Base-by-base conservation (phyloP, 1,284 basidiomycete species). In the Ustilago vetiveriae region DNA sequence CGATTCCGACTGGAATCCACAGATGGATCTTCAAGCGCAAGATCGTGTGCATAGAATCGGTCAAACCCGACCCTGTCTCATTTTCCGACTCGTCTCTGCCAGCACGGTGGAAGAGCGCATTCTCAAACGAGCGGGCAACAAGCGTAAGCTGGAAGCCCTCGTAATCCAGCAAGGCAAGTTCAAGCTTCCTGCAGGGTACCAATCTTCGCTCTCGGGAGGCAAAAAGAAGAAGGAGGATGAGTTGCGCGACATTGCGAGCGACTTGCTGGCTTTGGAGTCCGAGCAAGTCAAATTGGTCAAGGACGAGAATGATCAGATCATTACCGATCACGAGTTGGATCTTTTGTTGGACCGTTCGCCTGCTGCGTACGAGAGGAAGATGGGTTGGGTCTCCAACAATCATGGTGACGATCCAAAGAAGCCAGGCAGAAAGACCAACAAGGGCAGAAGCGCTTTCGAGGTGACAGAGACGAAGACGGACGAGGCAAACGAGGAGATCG, bases 31-130 rank as follows among this genome's bases (percentile, higher is more conserved):
- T 5, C 94, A 98, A 82, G 95, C 95, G 0, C 92, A 95, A 82
- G 95, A 96, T 78, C 88, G 94, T 29, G 94, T 92, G 0, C 94
- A 98, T 82, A 89, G 94, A 7, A 98, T 98, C 57, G 94, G 94
- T 2, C 94, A 97, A 83, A 94, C 89, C 17, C 89, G 86, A 26
- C 76, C 79, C 13, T 73, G 75, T 9, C 63, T 82, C n/a, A 74
- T 96, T 53, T 96, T 93, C 85, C 87, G 94, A 32, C 86, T 97
- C 0, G 89, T 96, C 29, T 65, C 75, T 2, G 64, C 73, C 9
- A 79, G 93, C 82, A 96, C 94, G 1, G 87, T 97, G 66, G 94
- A 98, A 84, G 90, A 90, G 39, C 90, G 89, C 81, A 94, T 97
- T 75, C 89, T 97, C 85, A 88, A 93, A 78, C 88, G 90, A 27